Base-by-base conservation (phyloP, 2,329 filamentous ascomycete species). In the Nannizziopsis barbatae region DNA sequence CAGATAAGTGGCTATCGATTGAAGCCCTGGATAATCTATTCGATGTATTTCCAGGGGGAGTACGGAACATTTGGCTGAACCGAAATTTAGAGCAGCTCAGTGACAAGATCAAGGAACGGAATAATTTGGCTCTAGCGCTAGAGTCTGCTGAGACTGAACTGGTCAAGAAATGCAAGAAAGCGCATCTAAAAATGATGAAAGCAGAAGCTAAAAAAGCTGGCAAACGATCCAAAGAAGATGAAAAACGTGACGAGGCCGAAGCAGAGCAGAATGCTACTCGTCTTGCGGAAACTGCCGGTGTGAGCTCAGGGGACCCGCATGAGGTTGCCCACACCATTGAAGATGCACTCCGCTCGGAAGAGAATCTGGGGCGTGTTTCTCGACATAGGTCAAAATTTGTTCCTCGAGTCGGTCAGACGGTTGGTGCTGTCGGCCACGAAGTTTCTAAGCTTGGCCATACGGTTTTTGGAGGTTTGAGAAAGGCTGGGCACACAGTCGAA, bases 31-130 rank as follows among this genome's bases (percentile, higher is more conserved):
- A 80, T 50, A 84, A 83, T 0, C 73, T 98, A 0, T 98, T 93
- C 59, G 92, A 98, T 62, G 89, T 96, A 1, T 96, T 95, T 57
- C 92, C 92, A 0, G 92, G 92, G 15, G 92, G 92, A 27, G 83
- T 98, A 60, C 80, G 86, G 51, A 96, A 96, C 57, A 85, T 98
- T 41, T 98, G 90, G 89, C 81, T 98, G 58, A 98, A 95, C 51
- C 79, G 90, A 52, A 86, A 98, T 61, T 83, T 87, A 56, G 86
- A 89, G 38, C 76, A 82, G 7, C 75, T 98, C 9, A 76, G 86
- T 41, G 83, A 89, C 52, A 96, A 96, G 62, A 84, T 96, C 40
- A 77, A 85, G 42, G 71, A 79, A 54, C 78, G 92, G 39, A 79
- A 88, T 52, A 69, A 75, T 7, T 70, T 95, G 11, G 87, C 90